These are phyloP conservation scores for Monosporascus sp. DNA, from an alignment of 2,329 filamentous ascomycete species.

Conservation along the genomic window DNA sequence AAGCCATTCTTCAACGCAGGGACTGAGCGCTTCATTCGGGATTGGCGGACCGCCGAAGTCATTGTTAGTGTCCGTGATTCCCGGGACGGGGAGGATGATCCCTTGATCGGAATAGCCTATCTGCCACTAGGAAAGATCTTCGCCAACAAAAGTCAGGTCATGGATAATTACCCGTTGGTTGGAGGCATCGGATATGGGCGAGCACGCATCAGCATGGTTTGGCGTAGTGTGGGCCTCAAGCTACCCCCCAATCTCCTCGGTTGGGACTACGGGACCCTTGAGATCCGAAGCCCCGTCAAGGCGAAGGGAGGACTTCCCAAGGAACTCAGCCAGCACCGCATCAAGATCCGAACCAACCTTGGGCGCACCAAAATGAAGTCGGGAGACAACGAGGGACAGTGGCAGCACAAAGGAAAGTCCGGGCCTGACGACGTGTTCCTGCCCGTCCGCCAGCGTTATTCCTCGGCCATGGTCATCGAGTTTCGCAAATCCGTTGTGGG, in stretches of 20 bases:
- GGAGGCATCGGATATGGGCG: conserved; percentile 70
- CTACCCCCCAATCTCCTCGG: conserved; percentile 54
- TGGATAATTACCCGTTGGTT: conserved; percentile 59
- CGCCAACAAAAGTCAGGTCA: conserved; percentile 56
- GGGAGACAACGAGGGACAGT: conserved; percentile 33
- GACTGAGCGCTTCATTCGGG: conserved; percentile 64
- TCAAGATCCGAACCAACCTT: conserved; percentile 56
- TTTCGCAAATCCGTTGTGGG: conserved; percentile 52
- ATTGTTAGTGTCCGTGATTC: conserved; percentile 63
- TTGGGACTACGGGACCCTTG: conserved; percentile 68
- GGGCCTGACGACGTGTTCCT: conserved; percentile 41
- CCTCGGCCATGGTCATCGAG: conserved; percentile 48
- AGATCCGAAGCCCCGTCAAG: conserved; percentile 50
- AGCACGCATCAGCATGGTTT: conserved; percentile 65
- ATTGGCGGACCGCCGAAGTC: conserved; percentile 63
- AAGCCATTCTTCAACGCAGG: conserved; percentile 77
- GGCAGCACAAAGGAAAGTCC: conserved; percentile 41
- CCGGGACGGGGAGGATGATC: conserved; percentile 63
- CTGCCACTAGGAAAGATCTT: conserved; percentile 60
- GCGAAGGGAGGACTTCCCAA: conserved; percentile 40
- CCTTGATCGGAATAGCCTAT: conserved; percentile 65
- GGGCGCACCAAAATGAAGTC: conserved; percentile 54
- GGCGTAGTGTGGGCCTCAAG: conserved; percentile 62
- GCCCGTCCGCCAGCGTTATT: conserved; percentile 57
- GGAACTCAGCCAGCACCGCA: conserved; percentile 41